Conservation (phyloP, 345 rosid genomes). For the Eutrema japonicum region DNA sequence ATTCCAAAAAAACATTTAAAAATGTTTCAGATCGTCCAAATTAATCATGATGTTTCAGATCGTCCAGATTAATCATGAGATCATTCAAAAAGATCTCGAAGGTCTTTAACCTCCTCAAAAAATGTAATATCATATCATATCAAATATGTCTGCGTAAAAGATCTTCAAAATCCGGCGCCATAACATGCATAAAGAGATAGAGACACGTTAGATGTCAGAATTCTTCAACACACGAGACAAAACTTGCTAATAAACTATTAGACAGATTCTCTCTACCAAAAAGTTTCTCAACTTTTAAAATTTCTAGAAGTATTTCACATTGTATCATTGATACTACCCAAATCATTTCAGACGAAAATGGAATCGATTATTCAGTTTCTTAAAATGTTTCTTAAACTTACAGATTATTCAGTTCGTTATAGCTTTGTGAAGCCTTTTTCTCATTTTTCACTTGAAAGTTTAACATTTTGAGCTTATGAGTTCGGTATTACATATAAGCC, state of each 20-base stretch:
- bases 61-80: constrained; percentile 34
- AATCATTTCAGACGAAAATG: constrained; percentile 22
- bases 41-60: constrained; percentile 32
- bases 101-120: constrained; percentile 21
- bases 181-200: constrained; percentile 39
- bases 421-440: neutral
- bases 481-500: neutral
- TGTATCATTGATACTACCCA: constrained; percentile 9
- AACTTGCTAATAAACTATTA: constrained; percentile 35
- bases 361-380: neutral
- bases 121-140: constrained; percentile 4
- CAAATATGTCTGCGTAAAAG: constrained; percentile 42
- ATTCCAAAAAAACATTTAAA: neutral
- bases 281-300: neutral
- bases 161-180: constrained; percentile 47
- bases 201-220: constrained; percentile 43
- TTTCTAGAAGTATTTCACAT: neutral
- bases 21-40: constrained; percentile 29
- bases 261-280: constrained; percentile 26
- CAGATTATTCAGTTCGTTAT: neutral
- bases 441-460: neutral
- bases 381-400: neutral
- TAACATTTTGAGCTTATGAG: constrained; percentile 12
- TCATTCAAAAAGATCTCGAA: constrained; percentile 25
- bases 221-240: constrained; percentile 41